Evolutionary conservation across 306 rosid species (phyloP).

Genomic region (Sicyos edulis): DNA sequence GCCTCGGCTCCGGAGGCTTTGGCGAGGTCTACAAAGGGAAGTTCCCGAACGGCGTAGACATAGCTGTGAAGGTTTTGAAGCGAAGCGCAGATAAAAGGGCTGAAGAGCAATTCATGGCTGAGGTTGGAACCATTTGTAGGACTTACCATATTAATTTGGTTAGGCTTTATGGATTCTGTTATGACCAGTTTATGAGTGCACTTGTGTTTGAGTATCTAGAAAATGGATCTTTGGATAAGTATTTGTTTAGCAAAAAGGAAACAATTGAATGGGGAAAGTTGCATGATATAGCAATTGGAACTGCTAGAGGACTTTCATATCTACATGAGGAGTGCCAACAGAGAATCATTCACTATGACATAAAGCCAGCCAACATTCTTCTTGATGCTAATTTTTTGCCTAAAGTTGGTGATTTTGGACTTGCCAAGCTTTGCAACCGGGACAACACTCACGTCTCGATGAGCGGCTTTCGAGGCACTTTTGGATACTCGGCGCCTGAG

Average conservation of each 20-base stretch:
- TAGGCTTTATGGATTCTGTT: slow-evolving; percentile 37
- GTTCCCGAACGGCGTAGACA: slow-evolving; percentile 29
- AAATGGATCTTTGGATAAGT: slow-evolving; percentile 47
- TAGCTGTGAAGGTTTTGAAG: slow-evolving; percentile 41
- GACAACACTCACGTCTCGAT: slow-evolving; percentile 37
- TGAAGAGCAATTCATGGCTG: slow-evolving; percentile 40
- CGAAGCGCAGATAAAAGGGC: slow-evolving; percentile 28
- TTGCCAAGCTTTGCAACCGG: slow-evolving; percentile 37
- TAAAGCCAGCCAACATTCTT: slow-evolving; percentile 51
- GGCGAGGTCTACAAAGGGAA: slow-evolving; percentile 39
- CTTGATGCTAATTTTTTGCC: slow-evolving; percentile 34
- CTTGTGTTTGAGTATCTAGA: slow-evolving; percentile 45
- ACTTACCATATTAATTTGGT: slow-evolving; percentile 41
- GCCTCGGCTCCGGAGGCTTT: slow-evolving; percentile 44
- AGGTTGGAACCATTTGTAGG: slow-evolving; percentile 31
- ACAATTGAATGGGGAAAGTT: slow-evolving; percentile 32
- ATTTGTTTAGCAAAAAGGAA: slow-evolving; percentile 24
- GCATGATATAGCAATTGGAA: slow-evolving; percentile 42
- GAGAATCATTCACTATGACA: slow-evolving; percentile 47
- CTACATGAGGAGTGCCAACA: slow-evolving; percentile 44
- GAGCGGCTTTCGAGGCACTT: slow-evolving; percentile 47
- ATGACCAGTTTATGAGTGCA: slow-evolving; percentile 31
- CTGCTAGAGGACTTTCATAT: slow-evolving; percentile 43
- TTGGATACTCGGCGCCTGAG: slow-evolving; percentile 53
- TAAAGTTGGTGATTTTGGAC: slow-evolving; percentile 51